Evolutionary conservation across 441 rosid genomes (phyloP).

Genomic region (Euphorbia schlechtendalii): DNA sequence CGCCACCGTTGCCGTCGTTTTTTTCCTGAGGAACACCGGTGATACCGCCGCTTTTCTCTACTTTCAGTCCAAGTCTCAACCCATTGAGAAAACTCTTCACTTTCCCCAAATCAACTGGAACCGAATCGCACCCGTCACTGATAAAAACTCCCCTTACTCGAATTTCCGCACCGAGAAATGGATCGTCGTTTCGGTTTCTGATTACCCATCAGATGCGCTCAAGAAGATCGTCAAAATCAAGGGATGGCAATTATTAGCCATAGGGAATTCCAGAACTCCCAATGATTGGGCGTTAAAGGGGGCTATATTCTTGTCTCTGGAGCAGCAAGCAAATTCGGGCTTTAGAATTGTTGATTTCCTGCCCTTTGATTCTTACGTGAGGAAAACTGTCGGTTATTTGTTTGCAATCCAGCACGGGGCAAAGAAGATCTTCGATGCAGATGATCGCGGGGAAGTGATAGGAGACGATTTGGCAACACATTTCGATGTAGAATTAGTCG

Average conservation of each 20-base stretch:
- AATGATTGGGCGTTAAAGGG: slow-evolving; percentile 80
- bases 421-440: slow-evolving; percentile 75
- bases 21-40: slow-evolving; percentile 58
- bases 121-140: slow-evolving; percentile 40
- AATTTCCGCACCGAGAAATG: slow-evolving; percentile 68
- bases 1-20: slow-evolving; percentile 45
- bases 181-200: slow-evolving; percentile 72
- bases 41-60: slow-evolving; percentile 52
- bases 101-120: slow-evolving; percentile 59
- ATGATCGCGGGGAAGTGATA: slow-evolving; percentile 82
- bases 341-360: slow-evolving; percentile 55
- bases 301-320: slow-evolving; percentile 65
- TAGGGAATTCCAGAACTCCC: slow-evolving; percentile 75
- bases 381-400: slow-evolving; percentile 79
- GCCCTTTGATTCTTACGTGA: slow-evolving; percentile 72
- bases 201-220: slow-evolving; percentile 59
- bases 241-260: slow-evolving; percentile 83
- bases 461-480: slow-evolving; percentile 69
- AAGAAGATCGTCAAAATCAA: slow-evolving; percentile 49
- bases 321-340: slow-evolving; percentile 66
- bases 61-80: slow-evolving; percentile 47
- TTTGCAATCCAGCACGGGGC: slow-evolving; percentile 96
- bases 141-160: slow-evolving; percentile 50
- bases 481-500: slow-evolving; percentile 77
- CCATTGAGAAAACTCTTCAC: slow-evolving; percentile 38